phyloP scores from a whole-genome alignment of 768 basidiomycete species.

The Coprinellus aureogranulatus region DNA sequence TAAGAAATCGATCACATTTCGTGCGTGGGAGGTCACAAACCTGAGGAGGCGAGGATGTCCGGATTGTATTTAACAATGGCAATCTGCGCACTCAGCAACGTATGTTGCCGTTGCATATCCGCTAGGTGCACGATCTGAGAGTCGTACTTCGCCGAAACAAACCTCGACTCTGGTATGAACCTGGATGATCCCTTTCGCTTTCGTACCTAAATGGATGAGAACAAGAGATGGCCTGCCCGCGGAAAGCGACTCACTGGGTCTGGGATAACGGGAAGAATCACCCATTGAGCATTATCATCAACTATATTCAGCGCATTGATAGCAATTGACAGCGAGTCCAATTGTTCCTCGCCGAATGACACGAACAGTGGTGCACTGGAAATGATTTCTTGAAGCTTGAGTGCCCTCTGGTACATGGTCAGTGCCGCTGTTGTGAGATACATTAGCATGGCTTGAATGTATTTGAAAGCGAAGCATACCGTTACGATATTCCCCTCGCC shows the following conservation, averaged over 20 bases:
- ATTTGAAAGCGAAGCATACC: conserved; percentile 47
- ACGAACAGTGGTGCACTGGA: conserved; percentile 37
- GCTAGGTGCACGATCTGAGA: conserved; percentile 76
- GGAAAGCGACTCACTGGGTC: conserved; percentile 45
- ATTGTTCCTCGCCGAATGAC: conserved; percentile 60
- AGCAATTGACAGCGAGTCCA: conserved; percentile 80
- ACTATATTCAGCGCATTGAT: conserved; percentile 87
- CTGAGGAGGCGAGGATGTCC: conserved; percentile 55
- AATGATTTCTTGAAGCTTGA: conserved; percentile 66
- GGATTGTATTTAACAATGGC: conserved; percentile 72
- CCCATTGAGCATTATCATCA: conserved; percentile 80
- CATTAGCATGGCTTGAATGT: conserved; percentile 6
- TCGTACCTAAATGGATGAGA: conserved; percentile 42
- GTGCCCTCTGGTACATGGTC: conserved; percentile 90
- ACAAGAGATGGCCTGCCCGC: conserved; percentile 9
- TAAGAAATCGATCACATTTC: conserved; percentile 12
- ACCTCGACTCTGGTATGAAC: conserved; percentile 76
- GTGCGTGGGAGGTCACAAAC: conserved; percentile 43
- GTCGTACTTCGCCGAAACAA: conserved; percentile 58
- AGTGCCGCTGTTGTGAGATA: conserved; percentile 63
- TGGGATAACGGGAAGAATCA: conserved; percentile 59
- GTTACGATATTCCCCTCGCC: conserved; percentile 84
- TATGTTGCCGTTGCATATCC: conserved; percentile 78
- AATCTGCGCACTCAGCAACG: conserved; percentile 73
- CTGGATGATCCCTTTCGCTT: conserved; percentile 73